Base-by-base conservation (phyloP, 2,329 filamentous ascomycete species). In the Truncatella angustata region DNA sequence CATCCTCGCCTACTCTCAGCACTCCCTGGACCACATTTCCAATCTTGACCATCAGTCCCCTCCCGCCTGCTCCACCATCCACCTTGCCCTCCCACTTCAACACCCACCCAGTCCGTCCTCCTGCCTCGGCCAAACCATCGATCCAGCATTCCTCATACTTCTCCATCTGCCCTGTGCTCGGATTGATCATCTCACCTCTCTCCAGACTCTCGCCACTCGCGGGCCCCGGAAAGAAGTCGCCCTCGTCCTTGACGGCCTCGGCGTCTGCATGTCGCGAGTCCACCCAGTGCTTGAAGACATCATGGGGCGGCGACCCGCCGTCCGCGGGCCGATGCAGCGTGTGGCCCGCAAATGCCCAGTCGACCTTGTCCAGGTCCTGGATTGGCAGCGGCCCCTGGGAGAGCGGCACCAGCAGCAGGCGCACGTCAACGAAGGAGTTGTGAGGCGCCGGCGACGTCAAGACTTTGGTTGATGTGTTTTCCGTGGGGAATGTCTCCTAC, bases 261-360 rank as follows among this genome's bases (percentile, higher is more conserved):
- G 60, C 59, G 11, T 74, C 69, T 2, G 72, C 63, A 2, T 70
- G 60, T 0, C 78, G 77, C 12, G 76, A 81, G 63, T 86, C 81
- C 32, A 88, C 70, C 77, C 80, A 81, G 65, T 88, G 85, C 3
- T 64, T 63, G 78, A 84, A 88, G 0, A 62, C 66, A 0, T 73
- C 72, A 58, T 71, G 73, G 1, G 43, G 67, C 52, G 40, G 51
- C 47, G 10, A 52, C 54, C 36, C 63, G 63, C 34, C 69, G 4
- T 61, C 54, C 10, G 56, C 54, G n/a, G n/a, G n/a, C n/a, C n/a
- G n/a, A 4, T 59, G 52, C 24, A 59, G 55, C 0, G 72, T 75
- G 0, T 70, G 74, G 2, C 85, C 85, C 0, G 80, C 81, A 57
- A 88, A 85, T 4, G 79, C 85, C 86, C 86, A 88, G 58, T 88